Percentiles rank a stretch among this genome's conserved stretches.
Evolutionary conservation across 192 early-diverging fungal genomes (phyloP).

Genomic region (Umbelopsis sp.): DNA sequence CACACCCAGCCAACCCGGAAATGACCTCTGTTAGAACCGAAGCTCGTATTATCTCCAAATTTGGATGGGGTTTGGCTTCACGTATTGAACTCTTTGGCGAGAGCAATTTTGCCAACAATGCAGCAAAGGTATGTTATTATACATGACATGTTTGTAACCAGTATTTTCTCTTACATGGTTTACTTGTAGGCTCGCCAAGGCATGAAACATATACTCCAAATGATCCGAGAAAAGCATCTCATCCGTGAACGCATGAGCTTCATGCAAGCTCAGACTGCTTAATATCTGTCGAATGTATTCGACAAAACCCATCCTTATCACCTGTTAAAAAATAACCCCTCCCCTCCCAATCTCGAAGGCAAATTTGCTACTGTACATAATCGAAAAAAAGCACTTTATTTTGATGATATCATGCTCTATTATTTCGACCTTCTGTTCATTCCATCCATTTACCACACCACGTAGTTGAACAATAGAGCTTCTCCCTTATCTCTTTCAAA

Average conservation of each 20-base stretch:
- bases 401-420: background rate
- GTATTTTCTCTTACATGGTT: too few relatives aligned
- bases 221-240: conserved; percentile 33
- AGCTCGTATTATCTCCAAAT: conserved; percentile 85
- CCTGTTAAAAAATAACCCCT: conserved; percentile 22
- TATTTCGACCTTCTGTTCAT: background rate
- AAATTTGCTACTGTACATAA: background rate
- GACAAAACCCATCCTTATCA: background rate
- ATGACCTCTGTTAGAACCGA: conserved; percentile 79
- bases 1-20: conserved; percentile 53
- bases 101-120: conserved; percentile 81
- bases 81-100: conserved; percentile 90
- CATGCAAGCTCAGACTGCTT: conserved; percentile 15
- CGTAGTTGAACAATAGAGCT: too few relatives aligned
- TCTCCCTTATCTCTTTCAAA: too few relatives aligned
- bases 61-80: conserved; percentile 83
- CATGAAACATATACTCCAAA: conserved; percentile 33
- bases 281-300: background rate
- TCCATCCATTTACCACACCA: too few relatives aligned
- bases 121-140: conserved; percentile 50
- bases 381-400: background rate
- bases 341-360: background rate
- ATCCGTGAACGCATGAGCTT: conserved; percentile 14
- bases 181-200: conserved; percentile 29
- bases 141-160: too few relatives aligned